Evolutionary conservation across 495 filamentous ascomycete genomes (phyloP), one percentile per base, ranked within the genome.

Genomic region (Hypomontagnella monticulosa): DNA sequence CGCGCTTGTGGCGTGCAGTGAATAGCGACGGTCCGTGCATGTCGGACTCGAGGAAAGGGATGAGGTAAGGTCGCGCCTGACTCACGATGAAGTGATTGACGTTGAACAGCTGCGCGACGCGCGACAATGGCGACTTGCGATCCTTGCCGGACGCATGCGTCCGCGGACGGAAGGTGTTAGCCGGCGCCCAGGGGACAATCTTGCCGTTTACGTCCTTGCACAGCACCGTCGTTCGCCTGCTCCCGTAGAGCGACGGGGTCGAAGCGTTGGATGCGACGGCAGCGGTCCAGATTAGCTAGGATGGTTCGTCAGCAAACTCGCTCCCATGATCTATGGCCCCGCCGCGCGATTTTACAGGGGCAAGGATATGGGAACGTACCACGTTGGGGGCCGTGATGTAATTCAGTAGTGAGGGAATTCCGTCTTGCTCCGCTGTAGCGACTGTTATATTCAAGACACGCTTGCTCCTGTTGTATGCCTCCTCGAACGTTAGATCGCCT

Each of bases 331-430:
- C 11, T 41, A 14, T 27, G 6, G 12, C 32, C 9, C 47, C 8
- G n/a, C 11, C 16, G 20, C 32, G 50, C 27, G 48, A 4, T 37
- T 6, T 49, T 42, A 14, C 32, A 33, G 23, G 47, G 47, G 27
- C 27, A 27, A 27, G 19, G 30, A 19, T 42, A 36, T 4, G 38
- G n/a, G 12, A 16, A 88, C 89, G 54, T 85, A 93, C 89, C 68
- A 98, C 93, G 71, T 98, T 95, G 19, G 94, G 94, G 10, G 94
- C 91, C 11, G 94, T 98, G 49, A 98, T 79, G 71, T 98, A 95
- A 75, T 98, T 98, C 5, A 98, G 83, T 16, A 97, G 75, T 58
- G 89, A 93, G 7, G 94, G 94, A 1, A 91, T 86, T 44, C 90
- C 91, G n/a, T 87, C 87, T 40, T 88, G 82, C 10, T 85, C 86